Percentiles rank a stretch among this genome's conserved stretches.
Evolutionary conservation across 352 stramenopile species (phyloP).

Genomic region (Phytophthora fragariae): DNA sequence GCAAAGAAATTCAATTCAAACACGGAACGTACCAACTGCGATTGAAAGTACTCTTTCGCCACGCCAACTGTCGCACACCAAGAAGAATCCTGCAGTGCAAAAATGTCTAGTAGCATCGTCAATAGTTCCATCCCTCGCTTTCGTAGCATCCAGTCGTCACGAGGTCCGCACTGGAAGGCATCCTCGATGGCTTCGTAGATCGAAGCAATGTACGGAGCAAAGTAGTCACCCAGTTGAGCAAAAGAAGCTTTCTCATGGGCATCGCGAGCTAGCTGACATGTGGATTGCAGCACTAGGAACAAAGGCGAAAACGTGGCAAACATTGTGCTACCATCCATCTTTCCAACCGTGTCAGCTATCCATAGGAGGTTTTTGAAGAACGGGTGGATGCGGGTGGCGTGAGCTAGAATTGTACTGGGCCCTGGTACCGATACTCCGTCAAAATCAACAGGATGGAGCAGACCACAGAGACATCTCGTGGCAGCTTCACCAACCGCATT

Average conservation of each 20-base stretch:
- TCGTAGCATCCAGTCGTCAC: constrained; percentile 64
- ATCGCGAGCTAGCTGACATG: constrained; percentile 42
- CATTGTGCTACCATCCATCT: constrained; percentile 58
- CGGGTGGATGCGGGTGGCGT: constrained; percentile 42
- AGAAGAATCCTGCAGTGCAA: constrained; percentile 39
- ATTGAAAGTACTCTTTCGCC: constrained; percentile 40
- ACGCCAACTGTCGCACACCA: constrained; percentile 19
- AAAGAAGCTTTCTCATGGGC: constrained; percentile 36
- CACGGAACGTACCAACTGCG: constrained; percentile 37
- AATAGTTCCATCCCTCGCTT: constrained; percentile 66
- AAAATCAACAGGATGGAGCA: constrained; percentile 62
- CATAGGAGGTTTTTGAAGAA: constrained; percentile 55
- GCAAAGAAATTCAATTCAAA: neutral
- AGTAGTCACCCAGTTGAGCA: constrained; percentile 35
- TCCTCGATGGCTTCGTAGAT: constrained; percentile 72
- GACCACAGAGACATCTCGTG: constrained; percentile 53
- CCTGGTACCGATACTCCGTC: constrained; percentile 52
- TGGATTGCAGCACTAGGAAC: constrained; percentile 60
- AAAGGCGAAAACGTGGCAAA: constrained; percentile 52
- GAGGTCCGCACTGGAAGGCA: constrained; percentile 52
- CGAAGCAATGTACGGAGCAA: constrained; percentile 47
- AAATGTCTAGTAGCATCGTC: constrained; percentile 53
- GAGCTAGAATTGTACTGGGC: constrained; percentile 30
- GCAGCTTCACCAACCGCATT: constrained; percentile 59
- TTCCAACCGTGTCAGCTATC: constrained; percentile 40